Base-by-base conservation (phyloP, 2,329 filamentous ascomycete genomes). In the Alternaria sp. region DNA sequence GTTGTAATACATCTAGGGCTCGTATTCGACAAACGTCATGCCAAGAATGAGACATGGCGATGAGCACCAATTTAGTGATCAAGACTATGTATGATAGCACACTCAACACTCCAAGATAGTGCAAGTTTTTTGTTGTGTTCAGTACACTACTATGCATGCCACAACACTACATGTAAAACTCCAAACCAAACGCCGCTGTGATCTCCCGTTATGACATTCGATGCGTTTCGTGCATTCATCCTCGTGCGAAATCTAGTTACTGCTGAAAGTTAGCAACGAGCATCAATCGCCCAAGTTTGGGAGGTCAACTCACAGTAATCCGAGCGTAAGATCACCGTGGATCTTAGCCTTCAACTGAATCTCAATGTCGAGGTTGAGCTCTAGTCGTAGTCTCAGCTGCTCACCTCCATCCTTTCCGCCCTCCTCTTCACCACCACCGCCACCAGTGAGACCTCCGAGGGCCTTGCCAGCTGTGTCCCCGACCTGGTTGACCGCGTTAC, bases 281-380 rank as follows among this genome's bases (percentile, higher is more conserved):
- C 21, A 37, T 51, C n/a, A 13, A 28, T 14, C 14, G 33, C 23
- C 0, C 4, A 4, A 8, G 24, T 3, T 4, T 23, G 7, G 29
- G 28, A 8, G 21, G 4, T 39, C 37, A 37, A 79, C 79, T 74
- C 79, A 81, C 79, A 84, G 78, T 67, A 84, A 68, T 71, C 82
- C 85, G 53, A 88, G 71, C n/a, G 86, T 87, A 59, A 88, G 77
- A 68, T 88, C 85, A 77, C 85, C 85, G 63, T 87, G 85, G 65
- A 88, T 87, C 75, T 85, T 86, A n/a, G 85, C 85, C 79, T 88
- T 88, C 45, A 88, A 76, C 69, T 87, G 84, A 54, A 88, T 81
- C 71, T 88, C 85, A 70, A 88, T 85, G 71, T 87, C 85, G 60
- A 88, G 76, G 68, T 88, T 88, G 64, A 87, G 76, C 66, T 88